Evolutionary conservation across 2,329 filamentous ascomycete species (phyloP), one percentile per base, ranked within the genome.

Genomic region (Fusarium sp.): DNA sequence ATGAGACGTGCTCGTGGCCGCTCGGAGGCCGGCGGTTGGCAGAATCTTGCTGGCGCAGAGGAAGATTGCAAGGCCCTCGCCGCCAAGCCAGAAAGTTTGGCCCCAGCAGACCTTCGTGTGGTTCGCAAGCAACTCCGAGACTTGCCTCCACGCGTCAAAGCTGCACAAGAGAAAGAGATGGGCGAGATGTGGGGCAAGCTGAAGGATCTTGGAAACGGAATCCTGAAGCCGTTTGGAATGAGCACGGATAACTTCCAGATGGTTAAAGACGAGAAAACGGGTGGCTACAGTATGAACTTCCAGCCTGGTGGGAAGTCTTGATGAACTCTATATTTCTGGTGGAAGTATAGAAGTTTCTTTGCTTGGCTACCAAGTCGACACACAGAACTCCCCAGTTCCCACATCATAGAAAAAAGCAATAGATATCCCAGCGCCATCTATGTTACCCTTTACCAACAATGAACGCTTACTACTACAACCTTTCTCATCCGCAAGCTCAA

Each of bases 171-270:
- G 76, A 87, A 87, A 72, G 96, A 99, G 80, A 93, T 96, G 87
- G 91, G 88, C 4, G 95, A 99, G 81, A 98, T 98, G 94, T 97
- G 97, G 94, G 93, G 92, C 19, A 98, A 98, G 82, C 81, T 99
- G 73, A 98, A 97, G 77, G 90, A 92, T 80, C 83, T 99, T 63
- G 96, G 96, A 0, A 97, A 99, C 77, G 94, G 94, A 2, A 89
- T 99, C 17, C 79, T 99, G 51, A 97, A 92, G 77, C 95, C 95
- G 1, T 98, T 98, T 83, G 96, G 96, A 2, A 80, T 99, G 71
- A 97, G 92, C 62, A 98, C 96, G 13, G 91, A 97, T 45, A 97
- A 97, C 78, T 98, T 99, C 77, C 90, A 97, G 68, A 97, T 98
- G 85, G 89, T 92, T 28, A 93, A 98, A 80, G 95, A 98, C 76